Base-by-base conservation (phyloP, 1,284 basidiomycete genomes). In the Microbotryum scabiosae region DNA sequence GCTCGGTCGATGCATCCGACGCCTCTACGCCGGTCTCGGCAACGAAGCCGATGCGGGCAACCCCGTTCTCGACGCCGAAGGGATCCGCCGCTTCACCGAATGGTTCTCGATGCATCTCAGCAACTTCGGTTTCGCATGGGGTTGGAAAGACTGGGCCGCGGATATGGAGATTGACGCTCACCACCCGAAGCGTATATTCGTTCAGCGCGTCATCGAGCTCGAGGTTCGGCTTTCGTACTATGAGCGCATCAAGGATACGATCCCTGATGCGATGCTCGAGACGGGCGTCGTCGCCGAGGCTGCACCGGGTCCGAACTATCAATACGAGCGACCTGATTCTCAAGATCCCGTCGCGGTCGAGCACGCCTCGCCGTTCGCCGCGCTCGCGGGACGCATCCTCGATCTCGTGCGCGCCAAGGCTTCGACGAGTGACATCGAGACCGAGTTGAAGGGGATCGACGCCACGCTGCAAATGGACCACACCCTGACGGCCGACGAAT, bases 91-190 rank as follows among this genome's bases (percentile, higher is more conserved):
- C 23, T 87, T 92, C 62, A 84, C 88, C 0, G 91, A 96, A 68
- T 98, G 96, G 96, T 97, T 97, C 71, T 84, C 90, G 6, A 82
- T 89, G 2, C 96, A 99, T 71, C 87, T 98, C 82, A 92, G 88
- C 70, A 99, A 98, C 77, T 99, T 98, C 76, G 87, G 87, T 23
- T 98, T 97, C 78, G 85, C 86, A 70, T 99, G 96, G 96, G 91
- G 93, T n/a, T 99, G 96, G 96, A 92, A 91, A 72, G 96, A 98
- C 81, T 99, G 96, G 94, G 65, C 59, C 16, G 41, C 41, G 8
- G 65, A 67, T 53, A 69, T 69, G 65, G 67, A 69, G 25, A 36
- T 59, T 12, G 47, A 46, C 1, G 43, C 66, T 32, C 66, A 68
- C 51, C 92, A 97, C 73, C 93, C 94, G 0, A 88, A 85, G 69